Percentiles rank a stretch among this genome's conserved stretches.
phyloP scores from a whole-genome alignment of 2,329 filamentous ascomycete species.

The Fusarium haematococcum region DNA sequence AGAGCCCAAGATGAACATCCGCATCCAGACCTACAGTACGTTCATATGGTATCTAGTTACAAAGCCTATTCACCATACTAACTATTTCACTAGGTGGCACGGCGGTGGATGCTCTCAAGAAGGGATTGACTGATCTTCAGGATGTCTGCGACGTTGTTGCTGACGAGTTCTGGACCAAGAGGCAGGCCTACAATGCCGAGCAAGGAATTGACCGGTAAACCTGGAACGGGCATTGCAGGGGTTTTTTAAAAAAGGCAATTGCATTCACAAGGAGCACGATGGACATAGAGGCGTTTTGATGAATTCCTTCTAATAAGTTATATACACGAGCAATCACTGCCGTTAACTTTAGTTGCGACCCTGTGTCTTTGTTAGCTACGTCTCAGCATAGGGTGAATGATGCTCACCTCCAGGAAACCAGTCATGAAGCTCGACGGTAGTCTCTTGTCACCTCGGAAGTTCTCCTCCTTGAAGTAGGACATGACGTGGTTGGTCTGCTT shows the following conservation, averaged over 20 bases:
- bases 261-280: slow-evolving; percentile 42
- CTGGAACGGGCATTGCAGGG: slow-evolving; percentile 1
- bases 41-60: slow-evolving; percentile 19
- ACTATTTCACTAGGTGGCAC: slow-evolving; percentile 71
- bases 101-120: slow-evolving; percentile 87
- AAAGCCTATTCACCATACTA: neutral
- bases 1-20: slow-evolving; percentile 94
- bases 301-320: slow-evolving; percentile 49
- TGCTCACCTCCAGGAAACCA: slow-evolving; percentile 90
- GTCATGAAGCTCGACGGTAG: slow-evolving; percentile 92
- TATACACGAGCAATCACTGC: slow-evolving; percentile 49
- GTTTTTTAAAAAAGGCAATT: slow-evolving; percentile 20
- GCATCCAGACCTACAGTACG: slow-evolving; percentile 96
- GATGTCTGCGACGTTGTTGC: slow-evolving; percentile 93
- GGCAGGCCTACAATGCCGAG: slow-evolving; percentile 51
- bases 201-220: slow-evolving; percentile 49
- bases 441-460: slow-evolving; percentile 78
- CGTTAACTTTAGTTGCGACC: slow-evolving; percentile 65
- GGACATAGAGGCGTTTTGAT: slow-evolving; percentile 49
- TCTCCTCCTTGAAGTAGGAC: slow-evolving; percentile 94
- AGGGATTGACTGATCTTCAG: slow-evolving; percentile 88
- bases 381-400: neutral
- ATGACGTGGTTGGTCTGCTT: slow-evolving; percentile 96
- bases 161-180: slow-evolving; percentile 83
- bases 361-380: slow-evolving; percentile 49